phyloP scores from a whole-genome alignment of 2,329 filamentous ascomycete genomes.

The Pseudogymnoascus sp. region DNA sequence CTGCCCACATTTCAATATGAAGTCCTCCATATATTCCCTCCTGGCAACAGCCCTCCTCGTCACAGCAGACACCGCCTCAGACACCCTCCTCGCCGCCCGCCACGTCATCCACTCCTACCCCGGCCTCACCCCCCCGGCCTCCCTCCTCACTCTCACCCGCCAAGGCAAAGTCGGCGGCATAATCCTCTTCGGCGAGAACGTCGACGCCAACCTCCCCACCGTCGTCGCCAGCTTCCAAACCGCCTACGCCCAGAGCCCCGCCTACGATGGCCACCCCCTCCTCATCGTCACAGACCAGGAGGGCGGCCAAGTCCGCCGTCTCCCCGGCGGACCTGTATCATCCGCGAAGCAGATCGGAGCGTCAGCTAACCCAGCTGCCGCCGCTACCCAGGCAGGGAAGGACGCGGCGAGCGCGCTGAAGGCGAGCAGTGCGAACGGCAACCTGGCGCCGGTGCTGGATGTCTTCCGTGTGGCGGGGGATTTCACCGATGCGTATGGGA shows the following conservation, averaged over 20 bases:
- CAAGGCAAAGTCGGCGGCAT: constrained; percentile 27
- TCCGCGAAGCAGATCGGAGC: constrained; percentile 23
- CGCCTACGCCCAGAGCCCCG: constrained; percentile 18
- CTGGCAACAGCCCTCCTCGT: not conserved
- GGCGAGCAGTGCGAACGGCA: constrained; percentile 17
- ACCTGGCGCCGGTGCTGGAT: not conserved
- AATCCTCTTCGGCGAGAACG: constrained; percentile 26
- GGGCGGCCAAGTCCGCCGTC: constrained; percentile 24
- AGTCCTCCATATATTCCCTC: not conserved
- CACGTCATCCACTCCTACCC: constrained; percentile 29
- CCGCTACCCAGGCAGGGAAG: constrained; percentile 20
- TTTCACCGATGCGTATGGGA: constrained; percentile 18
- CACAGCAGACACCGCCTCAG: not conserved
- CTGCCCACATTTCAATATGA: not conserved
- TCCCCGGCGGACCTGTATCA: constrained; percentile 22
- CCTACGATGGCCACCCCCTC: constrained; percentile 21
- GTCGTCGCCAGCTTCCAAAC: constrained; percentile 20
- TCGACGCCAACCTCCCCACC: constrained; percentile 20
- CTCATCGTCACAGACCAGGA: constrained; percentile 29
- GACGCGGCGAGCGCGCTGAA: constrained; percentile 19
- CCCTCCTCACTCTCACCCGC: constrained; percentile 21
- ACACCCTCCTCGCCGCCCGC: not conserved
- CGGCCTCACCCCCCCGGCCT: constrained; percentile 20
- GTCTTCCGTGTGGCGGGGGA: not conserved
- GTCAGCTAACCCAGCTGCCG: constrained; percentile 13